Percentiles rank a stretch among this genome's conserved stretches.
Evolutionary conservation across 2,329 filamentous ascomycete genomes (phyloP).

Genomic region (Gaeumannomyces sp.): DNA sequence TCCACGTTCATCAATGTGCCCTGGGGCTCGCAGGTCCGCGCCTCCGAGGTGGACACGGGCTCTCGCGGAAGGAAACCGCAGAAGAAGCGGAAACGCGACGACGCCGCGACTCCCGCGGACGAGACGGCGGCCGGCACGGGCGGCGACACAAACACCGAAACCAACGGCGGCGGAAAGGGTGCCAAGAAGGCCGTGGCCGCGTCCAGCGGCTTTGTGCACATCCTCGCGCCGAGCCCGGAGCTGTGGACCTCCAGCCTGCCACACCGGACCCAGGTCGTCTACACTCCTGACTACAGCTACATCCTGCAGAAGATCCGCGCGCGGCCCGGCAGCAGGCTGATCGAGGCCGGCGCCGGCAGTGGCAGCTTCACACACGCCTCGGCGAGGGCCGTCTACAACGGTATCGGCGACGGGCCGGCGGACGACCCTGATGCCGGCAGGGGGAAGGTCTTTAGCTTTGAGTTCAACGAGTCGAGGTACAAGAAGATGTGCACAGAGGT

Average conservation of each 20-base stretch:
- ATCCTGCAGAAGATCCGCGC: slow-evolving; percentile 71
- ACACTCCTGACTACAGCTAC: slow-evolving; percentile 82
- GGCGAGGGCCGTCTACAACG: slow-evolving; percentile 68
- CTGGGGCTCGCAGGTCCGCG: slow-evolving; percentile 89
- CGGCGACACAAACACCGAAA: slow-evolving; percentile 13
- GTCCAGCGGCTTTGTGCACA: slow-evolving; percentile 66
- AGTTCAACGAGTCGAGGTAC: slow-evolving; percentile 70
- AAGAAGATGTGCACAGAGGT: slow-evolving; percentile 65
- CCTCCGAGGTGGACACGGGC: slow-evolving; percentile 84
- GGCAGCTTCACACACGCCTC: slow-evolving; percentile 80
- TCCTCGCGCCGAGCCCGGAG: slow-evolving; percentile 74
- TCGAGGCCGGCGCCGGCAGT: slow-evolving; percentile 77
- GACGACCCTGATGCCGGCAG: slow-evolving; percentile 20
- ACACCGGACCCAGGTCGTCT: slow-evolving; percentile 80
- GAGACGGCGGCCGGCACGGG: slow-evolving; percentile 27
- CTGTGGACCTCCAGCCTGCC: slow-evolving; percentile 75
- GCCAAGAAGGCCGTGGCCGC: slow-evolving; percentile 47
- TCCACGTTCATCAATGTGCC: slow-evolving; percentile 69
- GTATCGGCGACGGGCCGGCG: slow-evolving; percentile 32
- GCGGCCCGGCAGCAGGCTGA: slow-evolving; percentile 64
- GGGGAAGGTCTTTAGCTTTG: slow-evolving; percentile 75
- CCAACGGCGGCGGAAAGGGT: slow-evolving; percentile 16
- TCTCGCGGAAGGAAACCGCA: slow-evolving; percentile 72
- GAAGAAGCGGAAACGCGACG: slow-evolving; percentile 53
- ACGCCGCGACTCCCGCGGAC: slow-evolving; percentile 17